Base-by-base conservation (phyloP, 176 grass and related monocot genomes). In the Eragrostis nindensis region DNA sequence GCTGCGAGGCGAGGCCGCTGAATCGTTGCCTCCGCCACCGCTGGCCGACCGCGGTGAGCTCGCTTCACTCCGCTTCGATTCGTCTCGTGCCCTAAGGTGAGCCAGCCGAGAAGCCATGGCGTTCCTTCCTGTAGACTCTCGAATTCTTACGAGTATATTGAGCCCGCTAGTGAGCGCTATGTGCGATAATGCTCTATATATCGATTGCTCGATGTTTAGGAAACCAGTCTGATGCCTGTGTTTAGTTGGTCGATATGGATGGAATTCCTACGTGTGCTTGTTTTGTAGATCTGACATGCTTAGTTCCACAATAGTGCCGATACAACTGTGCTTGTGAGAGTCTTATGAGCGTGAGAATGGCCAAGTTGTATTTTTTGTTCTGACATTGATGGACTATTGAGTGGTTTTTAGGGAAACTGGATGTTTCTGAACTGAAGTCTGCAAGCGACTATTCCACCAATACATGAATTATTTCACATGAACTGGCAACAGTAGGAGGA, bases 61-160 rank as follows among this genome's bases (percentile, higher is more conserved):
- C 5, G 49, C 73, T 39, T 86, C 82, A 11, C 74, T 57, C 10
- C 92, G 92, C 74, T 91, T 91, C 74, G 92, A 94, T 83, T 94
- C 92, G 70, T 88, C 82, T 18, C 88, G 86, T 48, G 82, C 85
- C 68, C 74, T 94, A 62, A 94, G 92, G 92, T 94, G 77, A 88
- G 71, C 30, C 10, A 14, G 32, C 13, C 27, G 7, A 30, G 57
- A 61, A 22, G 57, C 24, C 57, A 61, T 27, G 57, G 24, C 11
- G 3, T 61, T 27, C 27, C 25, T 81, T 46, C 18, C 19, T 48
- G 67, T 29, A n/a, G n/a, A 27, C 41, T n/a, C 25, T 82, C 9
- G 30, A 77, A 21, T 44, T 49, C 26, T 16, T 15, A 65, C 6
- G 26, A 68, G 12, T 52, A 56, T 43, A 56, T 36, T 26, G 62